Evolutionary conservation across 352 stramenopile genomes (phyloP).

Genomic region (Globisporangium polare): DNA sequence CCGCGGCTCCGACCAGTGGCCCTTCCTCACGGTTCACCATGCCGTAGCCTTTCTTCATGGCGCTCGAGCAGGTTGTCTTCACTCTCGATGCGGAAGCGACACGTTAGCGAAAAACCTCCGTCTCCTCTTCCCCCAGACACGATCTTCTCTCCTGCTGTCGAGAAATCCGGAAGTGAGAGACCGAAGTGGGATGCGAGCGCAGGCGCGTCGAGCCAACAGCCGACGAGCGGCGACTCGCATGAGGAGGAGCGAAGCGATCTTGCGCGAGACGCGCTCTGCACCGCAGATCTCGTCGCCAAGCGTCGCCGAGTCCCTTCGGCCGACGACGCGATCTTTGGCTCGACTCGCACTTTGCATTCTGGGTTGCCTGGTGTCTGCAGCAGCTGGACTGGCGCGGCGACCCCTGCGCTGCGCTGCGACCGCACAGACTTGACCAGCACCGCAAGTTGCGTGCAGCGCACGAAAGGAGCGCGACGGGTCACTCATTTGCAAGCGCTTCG

Average conservation of each 20-base stretch:
- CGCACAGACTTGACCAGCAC: not conserved
- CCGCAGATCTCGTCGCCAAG: constrained; percentile 1
- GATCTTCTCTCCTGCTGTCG: not conserved
- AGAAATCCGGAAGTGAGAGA: constrained; percentile 12
- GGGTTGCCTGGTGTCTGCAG: too few relatives aligned
- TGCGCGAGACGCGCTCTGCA: not conserved
- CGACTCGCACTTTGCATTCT: not conserved
- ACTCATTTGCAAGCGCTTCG: not conserved
- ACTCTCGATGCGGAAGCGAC: not conserved
- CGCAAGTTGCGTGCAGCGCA: not conserved
- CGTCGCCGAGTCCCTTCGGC: constrained; percentile 5
- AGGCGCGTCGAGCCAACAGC: not conserved
- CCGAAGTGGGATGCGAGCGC: not conserved
- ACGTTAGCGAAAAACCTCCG: not conserved
- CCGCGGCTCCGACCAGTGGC: constrained; percentile 1
- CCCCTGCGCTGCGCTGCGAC: not conserved
- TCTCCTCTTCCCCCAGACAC: not conserved
- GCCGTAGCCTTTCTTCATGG: constrained; percentile 13
- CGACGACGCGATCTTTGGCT: constrained; percentile 2
- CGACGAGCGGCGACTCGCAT: not conserved
- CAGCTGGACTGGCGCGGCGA: not conserved
- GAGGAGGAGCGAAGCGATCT: not conserved
- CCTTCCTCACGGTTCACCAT: constrained; percentile 9
- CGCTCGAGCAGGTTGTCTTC: not conserved
- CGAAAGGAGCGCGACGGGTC: not conserved